Evolutionary conservation across 139 green algal genomes (phyloP).

Genomic region (Trebouxia sp.): DNA sequence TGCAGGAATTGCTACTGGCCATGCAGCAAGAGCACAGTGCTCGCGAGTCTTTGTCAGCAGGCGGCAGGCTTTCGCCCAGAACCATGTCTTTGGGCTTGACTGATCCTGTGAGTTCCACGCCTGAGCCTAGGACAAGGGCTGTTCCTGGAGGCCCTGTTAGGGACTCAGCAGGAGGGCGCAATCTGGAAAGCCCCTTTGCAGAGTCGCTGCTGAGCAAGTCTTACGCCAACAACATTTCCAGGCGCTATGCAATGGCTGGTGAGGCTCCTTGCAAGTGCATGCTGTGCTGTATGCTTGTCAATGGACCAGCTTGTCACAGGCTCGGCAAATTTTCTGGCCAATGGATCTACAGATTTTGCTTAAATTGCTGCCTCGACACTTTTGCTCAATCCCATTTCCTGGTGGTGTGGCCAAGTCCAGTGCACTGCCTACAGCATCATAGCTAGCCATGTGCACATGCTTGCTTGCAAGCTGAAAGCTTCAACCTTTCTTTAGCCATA

Average conservation of each 20-base stretch:
- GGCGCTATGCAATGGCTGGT: conserved; percentile 13
- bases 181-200: background rate
- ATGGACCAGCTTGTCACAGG: too few species aligned
- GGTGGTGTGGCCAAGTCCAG: too few species aligned
- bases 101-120: background rate
- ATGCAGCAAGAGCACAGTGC: background rate
- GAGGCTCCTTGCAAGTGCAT: too few species aligned
- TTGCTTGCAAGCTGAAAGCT: too few species aligned
- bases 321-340: too few species aligned
- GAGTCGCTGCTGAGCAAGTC: background rate
- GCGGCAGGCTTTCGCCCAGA: background rate
- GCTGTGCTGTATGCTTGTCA: too few species aligned
- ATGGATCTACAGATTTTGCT: too few species aligned
- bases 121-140: background rate
- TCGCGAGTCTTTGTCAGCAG: background rate
- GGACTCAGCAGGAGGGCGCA: background rate
- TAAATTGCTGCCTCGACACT: too few species aligned
- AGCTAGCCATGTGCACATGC: too few species aligned
- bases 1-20: background rate
- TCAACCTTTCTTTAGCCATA: too few species aligned
- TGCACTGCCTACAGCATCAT: too few species aligned
- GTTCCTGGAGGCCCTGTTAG: background rate
- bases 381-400: too few species aligned
- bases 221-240: background rate
- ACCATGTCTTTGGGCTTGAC: background rate